Base-by-base conservation (phyloP, 2,329 filamentous ascomycete genomes). In the Pseudogymnoascus sp. region DNA sequence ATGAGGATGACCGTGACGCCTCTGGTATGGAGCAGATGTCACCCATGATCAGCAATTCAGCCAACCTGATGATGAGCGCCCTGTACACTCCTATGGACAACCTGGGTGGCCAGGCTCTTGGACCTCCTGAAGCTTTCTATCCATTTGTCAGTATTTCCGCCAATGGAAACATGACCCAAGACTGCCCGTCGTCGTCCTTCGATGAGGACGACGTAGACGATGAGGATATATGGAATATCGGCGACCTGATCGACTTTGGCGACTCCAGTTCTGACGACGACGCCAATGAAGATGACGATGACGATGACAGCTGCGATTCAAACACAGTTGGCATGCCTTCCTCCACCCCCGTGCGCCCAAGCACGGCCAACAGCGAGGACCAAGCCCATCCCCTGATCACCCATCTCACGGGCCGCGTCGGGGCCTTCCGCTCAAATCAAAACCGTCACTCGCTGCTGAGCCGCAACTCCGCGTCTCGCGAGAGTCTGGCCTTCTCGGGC, bases 91-190 rank as follows among this genome's bases (percentile, higher is more conserved):
- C 66, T n/a, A 64, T 70, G 24, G 66, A 68, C 31, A 62, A 65
- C 62, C 62, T 67, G 24, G 65, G 65, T 38, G 84, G 84, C 4
- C 86, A 89, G 70, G 81, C 85, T n/a, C 81, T 90, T 70, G 89
- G 89, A 0, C 88, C 89, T 2, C 82, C 86, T 0, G 89, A 92
- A 74, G 88, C 89, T 6, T 92, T 91, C 74, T 92, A 89, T 70
- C 84, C 89, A 4, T 86, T 88, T 62, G 81, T 81, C 10, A 82
- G 76, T 62, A 76, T 82, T 64, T 76, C 77, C 46, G 74, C 84
- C 11, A 86, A 89, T 65, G 81, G 83, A 61, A 81, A 83, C 56
- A 74, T 79, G 14, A 77, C 78, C 38, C 81, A 83, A 35, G 82
- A 83, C 50, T 81, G 77, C 67, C 78, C 76, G 68, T 83, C 77